Conservation (phyloP, 495 filamentous ascomycete genomes). For the Cladorrhinum samala region DNA sequence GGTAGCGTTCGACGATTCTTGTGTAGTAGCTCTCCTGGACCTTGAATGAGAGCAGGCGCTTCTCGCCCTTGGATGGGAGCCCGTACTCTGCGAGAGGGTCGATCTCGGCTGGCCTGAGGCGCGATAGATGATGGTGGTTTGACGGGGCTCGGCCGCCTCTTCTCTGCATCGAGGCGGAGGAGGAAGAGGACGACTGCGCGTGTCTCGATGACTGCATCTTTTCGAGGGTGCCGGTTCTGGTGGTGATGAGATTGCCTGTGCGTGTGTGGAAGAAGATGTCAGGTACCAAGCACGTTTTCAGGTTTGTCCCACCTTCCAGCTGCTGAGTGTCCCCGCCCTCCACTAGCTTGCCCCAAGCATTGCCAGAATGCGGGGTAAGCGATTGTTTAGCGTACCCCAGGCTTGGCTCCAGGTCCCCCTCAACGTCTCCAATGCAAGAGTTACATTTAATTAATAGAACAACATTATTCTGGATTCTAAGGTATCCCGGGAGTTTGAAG, state of each 20-base stretch:
- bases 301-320: background rate
- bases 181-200: background rate
- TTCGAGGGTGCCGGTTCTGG: background rate
- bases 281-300: background rate
- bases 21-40: constrained; percentile 78
- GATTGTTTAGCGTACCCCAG: background rate
- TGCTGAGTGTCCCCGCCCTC: no score
- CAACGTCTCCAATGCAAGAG: no score
- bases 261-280: no score
- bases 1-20: constrained; percentile 78
- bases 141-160: background rate
- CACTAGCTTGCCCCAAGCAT: no score
- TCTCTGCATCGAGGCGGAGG: background rate
- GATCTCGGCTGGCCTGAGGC: constrained; percentile 61
- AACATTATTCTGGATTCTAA: no score
- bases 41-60: constrained; percentile 60
- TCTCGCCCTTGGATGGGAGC: constrained; percentile 84
- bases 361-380: constrained; percentile 1
- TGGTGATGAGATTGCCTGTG: background rate
- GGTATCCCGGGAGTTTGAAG: no score
- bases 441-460: no score
- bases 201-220: background rate
- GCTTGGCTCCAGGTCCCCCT: background rate
- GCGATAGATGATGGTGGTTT: constrained; percentile 30
- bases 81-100: constrained; percentile 76